phyloP scores from a whole-genome alignment of 257 asterid species.

The Salvia hispanica region DNA sequence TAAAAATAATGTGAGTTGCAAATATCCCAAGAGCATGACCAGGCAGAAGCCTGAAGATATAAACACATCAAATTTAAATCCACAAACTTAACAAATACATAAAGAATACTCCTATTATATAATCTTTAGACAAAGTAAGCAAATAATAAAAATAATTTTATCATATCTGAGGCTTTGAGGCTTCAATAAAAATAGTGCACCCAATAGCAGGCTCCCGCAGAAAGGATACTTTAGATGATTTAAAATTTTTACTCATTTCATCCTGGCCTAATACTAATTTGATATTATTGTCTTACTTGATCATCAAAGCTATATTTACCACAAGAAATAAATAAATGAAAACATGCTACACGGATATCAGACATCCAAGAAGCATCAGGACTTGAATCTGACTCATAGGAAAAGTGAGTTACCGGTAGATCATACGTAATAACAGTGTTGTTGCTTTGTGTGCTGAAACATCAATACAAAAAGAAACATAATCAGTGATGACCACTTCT shows the following conservation, averaged over 20 bases:
- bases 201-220: slow-evolving; percentile 5
- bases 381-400: slow-evolving; percentile 1
- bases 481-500: slow-evolving; percentile 30
- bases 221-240: neutral
- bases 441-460: slow-evolving; percentile 83
- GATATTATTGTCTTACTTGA: neutral
- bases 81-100: neutral
- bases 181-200: neutral
- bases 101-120: neutral
- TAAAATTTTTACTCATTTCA: neutral
- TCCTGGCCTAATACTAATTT: neutral
- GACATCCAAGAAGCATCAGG: slow-evolving; percentile 12
- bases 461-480: slow-evolving; percentile 8
- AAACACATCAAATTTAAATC: slow-evolving; percentile 25
- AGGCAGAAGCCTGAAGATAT: slow-evolving; percentile 74
- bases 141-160: neutral
- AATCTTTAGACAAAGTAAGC: neutral
- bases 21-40: slow-evolving; percentile 98
- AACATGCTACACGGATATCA: neutral
- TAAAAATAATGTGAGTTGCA: slow-evolving; percentile 61
- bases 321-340: neutral
- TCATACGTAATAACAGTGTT: slow-evolving; percentile 65
- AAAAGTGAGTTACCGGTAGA: slow-evolving; percentile 68
- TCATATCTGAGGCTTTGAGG: neutral
- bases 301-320: neutral